These are phyloP conservation scores for Neofusicoccum umdonicola DNA, from an alignment of 2,329 filamentous ascomycete genomes.

Conservation along the genomic window DNA sequence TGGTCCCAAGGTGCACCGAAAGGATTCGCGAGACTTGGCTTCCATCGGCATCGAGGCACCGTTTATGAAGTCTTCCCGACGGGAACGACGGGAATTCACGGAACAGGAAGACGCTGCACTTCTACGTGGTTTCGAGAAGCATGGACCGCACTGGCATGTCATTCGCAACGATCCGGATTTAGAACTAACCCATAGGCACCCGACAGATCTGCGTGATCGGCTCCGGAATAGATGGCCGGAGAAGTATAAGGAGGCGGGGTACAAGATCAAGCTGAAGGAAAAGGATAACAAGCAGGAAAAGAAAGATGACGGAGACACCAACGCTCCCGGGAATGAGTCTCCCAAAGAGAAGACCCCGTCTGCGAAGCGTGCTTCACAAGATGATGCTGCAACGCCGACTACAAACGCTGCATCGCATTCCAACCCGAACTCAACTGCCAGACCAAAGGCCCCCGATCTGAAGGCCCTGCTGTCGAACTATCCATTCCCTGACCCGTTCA, in stretches of 20 bases:
- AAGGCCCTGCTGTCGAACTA: conserved; percentile 23
- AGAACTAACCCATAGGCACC: conserved; percentile 46
- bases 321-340: background rate
- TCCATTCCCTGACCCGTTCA: conserved; percentile 24
- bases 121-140: conserved; percentile 56
- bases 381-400: background rate
- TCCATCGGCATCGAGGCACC: conserved; percentile 50
- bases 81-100: conserved; percentile 56
- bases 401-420: background rate
- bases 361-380: background rate
- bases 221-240: conserved; percentile 61
- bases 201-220: conserved; percentile 60
- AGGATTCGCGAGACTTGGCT: conserved; percentile 33
- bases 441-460: conserved; percentile 11
- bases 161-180: conserved; percentile 57
- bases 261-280: conserved; percentile 37
- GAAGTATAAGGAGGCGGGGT: conserved; percentile 52
- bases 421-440: background rate
- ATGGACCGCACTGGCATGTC: conserved; percentile 59
- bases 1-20: conserved; percentile 22
- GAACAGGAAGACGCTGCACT: conserved; percentile 58
- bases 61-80: conserved; percentile 50
- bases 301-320: conserved; percentile 4
- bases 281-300: conserved; percentile 23
- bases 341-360: background rate